Evolutionary conservation across 73 alveolate genomes (phyloP).

Genomic region (Paramecium primaurelia): DNA sequence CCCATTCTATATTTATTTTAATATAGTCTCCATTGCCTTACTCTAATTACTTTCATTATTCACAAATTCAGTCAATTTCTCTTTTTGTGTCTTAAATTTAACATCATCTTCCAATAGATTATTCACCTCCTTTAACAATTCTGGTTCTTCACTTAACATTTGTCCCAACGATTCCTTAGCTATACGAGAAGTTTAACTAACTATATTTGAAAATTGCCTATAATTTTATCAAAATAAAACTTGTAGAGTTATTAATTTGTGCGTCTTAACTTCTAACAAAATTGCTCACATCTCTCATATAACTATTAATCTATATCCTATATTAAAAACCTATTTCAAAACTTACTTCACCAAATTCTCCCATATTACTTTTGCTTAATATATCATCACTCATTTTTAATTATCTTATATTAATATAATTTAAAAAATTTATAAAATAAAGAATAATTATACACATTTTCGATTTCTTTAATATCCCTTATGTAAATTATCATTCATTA

Average conservation of each 20-base stretch:
- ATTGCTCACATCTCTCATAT: slow-evolving; percentile 8
- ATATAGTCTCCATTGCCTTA: slow-evolving; percentile 17
- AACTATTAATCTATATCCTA: slow-evolving; percentile 10
- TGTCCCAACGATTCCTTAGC: neutral
- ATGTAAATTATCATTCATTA: neutral
- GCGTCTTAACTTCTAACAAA: slow-evolving; percentile 19
- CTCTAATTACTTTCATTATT: neutral
- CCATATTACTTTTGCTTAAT: neutral
- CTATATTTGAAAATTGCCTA: slow-evolving; percentile 33
- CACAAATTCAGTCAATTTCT: neutral
- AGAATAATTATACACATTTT: neutral
- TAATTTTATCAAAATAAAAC: neutral
- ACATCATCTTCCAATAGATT: slow-evolving; percentile 32
- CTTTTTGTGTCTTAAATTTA: slow-evolving; percentile 27
- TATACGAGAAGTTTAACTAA: neutral
- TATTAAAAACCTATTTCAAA: neutral
- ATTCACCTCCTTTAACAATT: slow-evolving; percentile 19
- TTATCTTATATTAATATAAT: neutral
- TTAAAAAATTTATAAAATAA: neutral
- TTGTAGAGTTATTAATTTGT: slow-evolving; percentile 22
- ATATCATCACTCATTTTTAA: neutral
- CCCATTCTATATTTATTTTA: neutral
- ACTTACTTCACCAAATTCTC: neutral
- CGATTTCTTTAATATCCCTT: neutral
- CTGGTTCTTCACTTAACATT: slow-evolving; percentile 31